These are phyloP conservation scores for Plasmodium gaboni DNA, from an alignment of 169 alveolate genomes.

Conservation along the genomic window DNA sequence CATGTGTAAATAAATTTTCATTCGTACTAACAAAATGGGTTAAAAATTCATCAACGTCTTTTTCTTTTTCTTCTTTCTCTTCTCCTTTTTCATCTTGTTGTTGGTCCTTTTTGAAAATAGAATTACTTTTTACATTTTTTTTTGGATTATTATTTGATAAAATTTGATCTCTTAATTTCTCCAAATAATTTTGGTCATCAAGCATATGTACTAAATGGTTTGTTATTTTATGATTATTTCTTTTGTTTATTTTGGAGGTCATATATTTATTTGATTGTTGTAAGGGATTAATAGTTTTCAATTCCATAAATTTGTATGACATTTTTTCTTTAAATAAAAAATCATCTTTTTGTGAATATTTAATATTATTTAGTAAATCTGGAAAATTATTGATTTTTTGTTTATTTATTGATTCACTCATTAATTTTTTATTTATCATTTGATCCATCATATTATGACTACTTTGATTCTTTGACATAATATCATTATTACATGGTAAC, in stretches of 20 bases:
- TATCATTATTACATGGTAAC: no score
- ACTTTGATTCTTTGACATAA: no score
- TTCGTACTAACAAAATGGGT: conserved; percentile 4
- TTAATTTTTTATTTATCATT: neutral
- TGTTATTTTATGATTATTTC: neutral
- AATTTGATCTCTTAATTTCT: neutral
- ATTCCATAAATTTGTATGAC: conserved; percentile 21
- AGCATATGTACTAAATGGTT: neutral
- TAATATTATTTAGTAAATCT: neutral
- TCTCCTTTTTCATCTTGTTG: neutral
- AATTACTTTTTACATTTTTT: no score
- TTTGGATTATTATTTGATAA: neutral
- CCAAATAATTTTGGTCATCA: neutral
- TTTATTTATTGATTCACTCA: no score
- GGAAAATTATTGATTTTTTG: no score
- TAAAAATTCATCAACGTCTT: neutral
- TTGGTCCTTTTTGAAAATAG: no score
- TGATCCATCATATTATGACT: neutral
- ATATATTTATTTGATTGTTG: neutral
- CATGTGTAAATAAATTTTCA: conserved; percentile 16
- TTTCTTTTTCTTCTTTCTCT: neutral
- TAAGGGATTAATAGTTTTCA: neutral
- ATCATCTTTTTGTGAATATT: neutral
- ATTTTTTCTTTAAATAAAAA: conserved; percentile 33
- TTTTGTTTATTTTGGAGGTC: neutral